Percentiles rank a stretch among this genome's conserved stretches.
Evolutionary conservation across 345 rosid species (phyloP).

Genomic region (Lepidium didymum): DNA sequence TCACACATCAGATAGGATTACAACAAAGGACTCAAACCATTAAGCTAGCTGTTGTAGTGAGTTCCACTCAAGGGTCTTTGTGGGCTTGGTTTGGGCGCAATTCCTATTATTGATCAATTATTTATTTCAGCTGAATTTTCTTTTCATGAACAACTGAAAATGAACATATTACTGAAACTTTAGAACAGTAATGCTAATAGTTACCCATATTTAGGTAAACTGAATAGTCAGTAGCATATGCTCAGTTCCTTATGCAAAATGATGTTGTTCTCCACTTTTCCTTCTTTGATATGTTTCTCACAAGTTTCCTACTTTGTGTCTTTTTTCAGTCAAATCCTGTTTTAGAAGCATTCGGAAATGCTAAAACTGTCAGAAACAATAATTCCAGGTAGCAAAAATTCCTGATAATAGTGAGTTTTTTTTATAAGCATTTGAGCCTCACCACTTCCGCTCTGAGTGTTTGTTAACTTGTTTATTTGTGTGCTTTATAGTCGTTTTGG

Average conservation of each 20-base stretch:
- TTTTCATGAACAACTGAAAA: background rate
- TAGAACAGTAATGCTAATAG: background rate
- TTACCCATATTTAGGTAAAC: background rate
- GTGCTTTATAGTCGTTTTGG: slow-evolving; percentile 79
- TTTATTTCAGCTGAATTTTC: background rate
- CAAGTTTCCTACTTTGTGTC: slow-evolving; percentile 8
- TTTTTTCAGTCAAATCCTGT: slow-evolving; percentile 94
- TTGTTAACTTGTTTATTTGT: slow-evolving; percentile 4
- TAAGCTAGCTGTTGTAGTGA: no score
- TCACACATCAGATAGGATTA: no score
- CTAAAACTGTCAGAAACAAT: slow-evolving; percentile 96
- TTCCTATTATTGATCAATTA: background rate
- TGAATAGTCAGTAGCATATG: slow-evolving; percentile 7
- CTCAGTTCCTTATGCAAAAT: background rate
- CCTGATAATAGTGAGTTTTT: background rate
- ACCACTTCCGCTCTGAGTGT: background rate
- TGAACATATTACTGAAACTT: background rate
- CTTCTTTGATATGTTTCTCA: background rate
- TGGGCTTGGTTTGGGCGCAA: no score
- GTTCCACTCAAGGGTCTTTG: no score
- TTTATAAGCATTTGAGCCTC: background rate
- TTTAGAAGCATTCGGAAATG: slow-evolving; percentile 98
- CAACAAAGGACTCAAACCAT: no score
- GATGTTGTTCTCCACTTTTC: background rate
- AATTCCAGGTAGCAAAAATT: slow-evolving; percentile 69